These are phyloP conservation scores for Acanthamoeba culbertsoni DNA, from an alignment of 208 protist species.

Conservation along the genomic window DNA sequence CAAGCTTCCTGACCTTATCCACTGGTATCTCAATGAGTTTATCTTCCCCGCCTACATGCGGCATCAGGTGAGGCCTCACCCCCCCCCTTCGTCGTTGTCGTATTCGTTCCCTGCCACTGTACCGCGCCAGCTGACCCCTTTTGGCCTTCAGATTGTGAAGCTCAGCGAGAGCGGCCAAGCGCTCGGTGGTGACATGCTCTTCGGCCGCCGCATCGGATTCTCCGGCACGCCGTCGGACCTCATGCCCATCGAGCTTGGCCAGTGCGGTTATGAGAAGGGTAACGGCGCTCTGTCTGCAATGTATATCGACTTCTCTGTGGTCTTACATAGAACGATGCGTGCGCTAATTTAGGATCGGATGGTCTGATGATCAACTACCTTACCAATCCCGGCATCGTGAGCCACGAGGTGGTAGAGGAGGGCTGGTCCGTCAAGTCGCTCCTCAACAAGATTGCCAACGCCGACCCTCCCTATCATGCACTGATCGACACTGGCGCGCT, in stretches of 20 bases:
- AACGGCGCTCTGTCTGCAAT: conserved; percentile 58
- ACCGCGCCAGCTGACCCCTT: not conserved
- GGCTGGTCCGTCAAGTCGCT: conserved; percentile 90
- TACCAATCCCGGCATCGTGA: conserved; percentile 87
- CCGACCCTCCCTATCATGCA: conserved; percentile 86
- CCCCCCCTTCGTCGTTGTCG: not conserved
- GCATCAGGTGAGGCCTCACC: conserved; percentile 55
- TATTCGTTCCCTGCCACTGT: not conserved
- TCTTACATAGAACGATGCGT: no score
- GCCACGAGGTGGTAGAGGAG: conserved; percentile 75
- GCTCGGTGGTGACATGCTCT: conserved; percentile 93
- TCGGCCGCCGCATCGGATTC: conserved; percentile 92
- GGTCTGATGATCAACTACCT: conserved; percentile 91
- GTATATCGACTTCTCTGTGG: not conserved
- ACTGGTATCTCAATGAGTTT: conserved; percentile 67
- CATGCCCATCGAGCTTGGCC: conserved; percentile 91
- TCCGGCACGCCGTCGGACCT: conserved; percentile 93
- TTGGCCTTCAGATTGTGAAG: conserved; percentile 79
- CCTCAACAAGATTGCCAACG: conserved; percentile 88
- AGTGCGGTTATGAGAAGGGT: conserved; percentile 92
- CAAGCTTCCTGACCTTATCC: conserved; percentile 70
- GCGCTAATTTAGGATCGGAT: conserved; percentile 79
- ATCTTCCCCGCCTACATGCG: conserved; percentile 80
- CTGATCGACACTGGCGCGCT: conserved; percentile 95
- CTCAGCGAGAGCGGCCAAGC: conserved; percentile 94